Base-by-base conservation (phyloP, 148 eudicot species). In the Nepenthes mirabilis region DNA sequence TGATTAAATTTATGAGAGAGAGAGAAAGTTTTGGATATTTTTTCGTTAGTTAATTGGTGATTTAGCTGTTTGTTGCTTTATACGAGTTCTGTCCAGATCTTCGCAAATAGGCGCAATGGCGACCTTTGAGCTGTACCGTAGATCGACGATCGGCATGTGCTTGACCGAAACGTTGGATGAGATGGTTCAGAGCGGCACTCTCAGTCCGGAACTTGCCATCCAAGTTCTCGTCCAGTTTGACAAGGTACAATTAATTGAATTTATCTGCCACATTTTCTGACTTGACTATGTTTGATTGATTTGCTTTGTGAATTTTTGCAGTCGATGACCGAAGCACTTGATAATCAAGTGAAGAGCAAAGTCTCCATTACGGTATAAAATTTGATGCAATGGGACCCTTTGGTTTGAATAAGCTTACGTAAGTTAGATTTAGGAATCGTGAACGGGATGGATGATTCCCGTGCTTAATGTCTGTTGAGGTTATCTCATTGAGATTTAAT, bases 321-420 rank as follows among this genome's bases (percentile, higher is more conserved):
- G 96, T 91, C 94, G 3, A 91, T 91, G 98, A 88, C 96, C 49
- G 98, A 91, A 75, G 94, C 98, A 37, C 79, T 91, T 54, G 94
- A 91, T 61, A 63, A 68, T 66, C 88, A 88, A 70, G 96, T 88
- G 65, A 91, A 79, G 79, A 82, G 88, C 70, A 91, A 91, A 71
- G 88, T 91, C 34, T 34, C 75, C 35, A 76, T 91, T 62, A 91
- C 88, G 94, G 97, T 91, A 81, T 5, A 10, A 11, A 49, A 10
- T 49, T 49, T 40, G 23, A 23, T 23, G 23, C 23, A 23, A 23
- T 23, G 23, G 23, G 23, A 23, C 23, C 23, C 23, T 23, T 23
- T 23, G 23, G 23, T 23, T 23, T 23, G 23, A 23, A 23, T 23
- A 23, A 23, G 23, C 23, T 23, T 23, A 23, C 23, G 23, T 23